Conservation (phyloP, 345 rosid species). For the Brassica incana region DNA sequence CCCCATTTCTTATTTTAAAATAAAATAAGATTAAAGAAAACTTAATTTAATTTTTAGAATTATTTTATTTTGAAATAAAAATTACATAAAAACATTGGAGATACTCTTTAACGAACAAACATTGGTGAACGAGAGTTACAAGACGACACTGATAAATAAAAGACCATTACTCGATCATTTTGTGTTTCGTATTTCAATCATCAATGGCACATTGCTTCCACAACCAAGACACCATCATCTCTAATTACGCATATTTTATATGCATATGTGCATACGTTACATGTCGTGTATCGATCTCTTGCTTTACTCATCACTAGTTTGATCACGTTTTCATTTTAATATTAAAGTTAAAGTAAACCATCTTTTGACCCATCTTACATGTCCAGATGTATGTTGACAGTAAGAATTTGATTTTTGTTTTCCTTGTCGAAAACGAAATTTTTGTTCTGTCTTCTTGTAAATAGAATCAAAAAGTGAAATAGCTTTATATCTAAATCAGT, state of each 20-base stretch:
- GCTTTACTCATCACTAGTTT: constrained; percentile 17
- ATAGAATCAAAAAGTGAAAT: constrained; percentile 19
- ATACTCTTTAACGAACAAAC: no score
- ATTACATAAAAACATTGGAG: no score
- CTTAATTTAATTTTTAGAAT: no score
- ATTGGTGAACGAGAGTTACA: no score
- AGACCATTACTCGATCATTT: constrained; percentile 44
- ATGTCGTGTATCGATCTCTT: constrained; percentile 22
- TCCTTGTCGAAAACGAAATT: constrained; percentile 1
- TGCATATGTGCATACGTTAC: constrained; percentile 7
- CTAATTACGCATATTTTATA: background rate
- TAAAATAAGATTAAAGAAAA: no score
- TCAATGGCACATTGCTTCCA: constrained; percentile 47
- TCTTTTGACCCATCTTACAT: constrained; percentile 43
- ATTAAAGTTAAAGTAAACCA: no score
- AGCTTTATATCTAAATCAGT: constrained; percentile 34
- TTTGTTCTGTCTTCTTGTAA: constrained; percentile 32
- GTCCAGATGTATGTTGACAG: constrained; percentile 40
- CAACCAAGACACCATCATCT: constrained; percentile 34
- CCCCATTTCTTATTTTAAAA: no score
- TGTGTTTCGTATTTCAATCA: constrained; percentile 47
- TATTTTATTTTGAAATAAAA: no score
- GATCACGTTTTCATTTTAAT: constrained; percentile 15
- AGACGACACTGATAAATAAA: background rate
- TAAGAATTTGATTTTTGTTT: background rate